Evolutionary conservation across 2,329 filamentous ascomycete genomes (phyloP), one percentile per base, ranked within the genome.

Genomic region (Colletotrichum sp.): DNA sequence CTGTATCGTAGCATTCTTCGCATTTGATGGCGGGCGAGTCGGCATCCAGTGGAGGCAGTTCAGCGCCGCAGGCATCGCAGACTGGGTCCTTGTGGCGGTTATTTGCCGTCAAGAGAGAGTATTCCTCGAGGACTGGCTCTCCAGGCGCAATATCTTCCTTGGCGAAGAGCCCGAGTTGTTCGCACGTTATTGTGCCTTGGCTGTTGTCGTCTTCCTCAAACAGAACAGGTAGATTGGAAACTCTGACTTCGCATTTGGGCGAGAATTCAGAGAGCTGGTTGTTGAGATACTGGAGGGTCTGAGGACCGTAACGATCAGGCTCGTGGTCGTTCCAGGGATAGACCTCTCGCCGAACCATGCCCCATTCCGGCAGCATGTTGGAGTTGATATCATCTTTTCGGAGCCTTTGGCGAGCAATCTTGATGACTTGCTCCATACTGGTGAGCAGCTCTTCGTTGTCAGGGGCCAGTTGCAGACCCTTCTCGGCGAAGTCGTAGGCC

Each of bases 121-220:
- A 94, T 82, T 99, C 97, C 64, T 91, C 88, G 34, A 99, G 89
- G 3, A 98, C 92, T 7, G 90, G 88, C 82, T 98, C 94, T 12
- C 94, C 94, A 0, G 95, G 92, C 1, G 88, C 86, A 48, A 99
- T 94, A 78, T 98, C 93, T 78, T 94, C 91, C 79, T 92, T 95
- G 9, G 96, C 96, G 82, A 99, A 99, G 5, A 99, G 90, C 6
- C 97, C 97, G 1, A 99, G 90, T 84, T 99, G 97, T 76, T 91
- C 90, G 79, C 92, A 93, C 7, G 91, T 93, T 10, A 88, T 86
- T 78, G 87, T 88, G 30, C 81, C 81, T 75, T 89, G 87, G 2
- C 86, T 88, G 32, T 85, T 85, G 72, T 90, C 90, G 6, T 89
- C 90, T 28, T 87, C 86, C 64, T 90, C 88, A 13, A 93, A 87